These are phyloP conservation scores for Tritrichomonas musculus DNA, from an alignment of 208 protist genomes.

Conservation along the genomic window DNA sequence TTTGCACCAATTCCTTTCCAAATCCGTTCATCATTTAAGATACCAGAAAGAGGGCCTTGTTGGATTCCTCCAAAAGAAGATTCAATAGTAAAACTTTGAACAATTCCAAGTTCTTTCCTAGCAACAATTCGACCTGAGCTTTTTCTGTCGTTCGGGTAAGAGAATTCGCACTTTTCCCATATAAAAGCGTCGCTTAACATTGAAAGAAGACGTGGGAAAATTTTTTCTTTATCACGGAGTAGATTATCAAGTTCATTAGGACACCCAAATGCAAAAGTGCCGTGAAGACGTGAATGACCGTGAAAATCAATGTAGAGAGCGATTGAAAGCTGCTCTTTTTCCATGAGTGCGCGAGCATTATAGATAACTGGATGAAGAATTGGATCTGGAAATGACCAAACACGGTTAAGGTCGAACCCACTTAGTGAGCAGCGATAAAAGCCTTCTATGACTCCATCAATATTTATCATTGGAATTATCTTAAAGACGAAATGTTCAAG, in stretches of 20 bases:
- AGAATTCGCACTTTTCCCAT: neutral
- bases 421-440: conserved; percentile 86
- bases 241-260: neutral
- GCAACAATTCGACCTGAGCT: neutral
- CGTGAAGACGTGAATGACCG: neutral
- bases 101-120: neutral
- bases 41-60: neutral
- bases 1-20: conserved; percentile 10
- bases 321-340: neutral
- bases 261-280: neutral
- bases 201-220: neutral
- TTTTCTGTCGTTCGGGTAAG: neutral
- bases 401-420: conserved; percentile 84
- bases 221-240: neutral
- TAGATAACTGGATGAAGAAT: conserved; percentile 44
- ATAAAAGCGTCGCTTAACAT: neutral
- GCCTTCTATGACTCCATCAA: conserved; percentile 89
- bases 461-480: conserved; percentile 85
- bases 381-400: conserved; percentile 60
- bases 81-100: neutral
- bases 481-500: neutral
- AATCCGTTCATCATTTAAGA: neutral
- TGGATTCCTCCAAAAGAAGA: neutral
- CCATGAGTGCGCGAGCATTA: neutral
- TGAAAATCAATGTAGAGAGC: neutral